Evolutionary conservation across 1,139 yeast genomes (phyloP), one percentile per base, ranked within the genome.

Genomic region (Arxiozyma telluris): DNA sequence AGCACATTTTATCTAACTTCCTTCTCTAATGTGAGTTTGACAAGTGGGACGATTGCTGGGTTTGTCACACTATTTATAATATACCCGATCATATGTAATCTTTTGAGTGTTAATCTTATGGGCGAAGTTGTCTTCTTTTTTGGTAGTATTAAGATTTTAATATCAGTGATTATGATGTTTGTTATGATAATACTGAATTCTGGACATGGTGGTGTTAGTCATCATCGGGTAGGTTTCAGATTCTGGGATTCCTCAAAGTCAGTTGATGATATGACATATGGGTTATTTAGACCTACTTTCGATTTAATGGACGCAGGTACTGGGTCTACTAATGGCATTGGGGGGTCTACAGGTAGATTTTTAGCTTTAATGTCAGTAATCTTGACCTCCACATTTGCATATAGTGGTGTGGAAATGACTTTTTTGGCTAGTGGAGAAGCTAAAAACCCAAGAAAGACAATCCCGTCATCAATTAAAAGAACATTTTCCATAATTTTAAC

Each of bases 381-480:
- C 11, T 70, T 82, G 44, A 79, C 82, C 22, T 83, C 89, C 0
- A 76, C 87, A 0, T 86, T 83, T 65, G 84, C 94, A 0, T 87
- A 82, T 62, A 81, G 85, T 58, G 96, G 96, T 1, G 83, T 90
- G 0, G 95, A 87, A 63, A 81, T 84, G 62, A 90, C 87, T 27
- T 84, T 87, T 60, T 80, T 87, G 55, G 90, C 94, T 1, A 91
- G 93, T n/a, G 89, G 93, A 60, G 96, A 89, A 68, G 88, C 93
- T 4, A 75, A 83, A 55, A 84, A 87, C 61, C 96, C 96, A 0
- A 76, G 96, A 56, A 79, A 78, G 55, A 81, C 93, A 0, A 75
- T 87, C 42, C 94, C 95, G 1, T 78, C 83, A 12, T 94, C 96
- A 0, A 85, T 93, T 4, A 81, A 76, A 60, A 75, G 84, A 59